Conservation (phyloP, 2,329 filamentous ascomycete genomes). For the Ceratocystis huliohia region DNA sequence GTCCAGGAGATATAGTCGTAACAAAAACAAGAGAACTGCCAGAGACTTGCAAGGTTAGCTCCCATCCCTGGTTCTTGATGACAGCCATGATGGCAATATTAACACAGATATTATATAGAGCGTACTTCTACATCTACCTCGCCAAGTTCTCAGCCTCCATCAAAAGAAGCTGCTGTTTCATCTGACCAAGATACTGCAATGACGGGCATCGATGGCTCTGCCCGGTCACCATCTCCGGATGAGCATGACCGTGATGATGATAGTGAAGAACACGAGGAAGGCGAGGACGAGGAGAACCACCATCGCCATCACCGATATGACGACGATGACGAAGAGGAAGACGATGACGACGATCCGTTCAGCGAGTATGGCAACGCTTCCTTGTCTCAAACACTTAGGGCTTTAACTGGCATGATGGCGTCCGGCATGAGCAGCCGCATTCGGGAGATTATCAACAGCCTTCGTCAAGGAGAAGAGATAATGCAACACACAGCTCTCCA, state of each 20-base stretch:
- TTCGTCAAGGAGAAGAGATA: conserved; percentile 77
- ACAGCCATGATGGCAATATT: neutral
- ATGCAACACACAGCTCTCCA: conserved; percentile 84
- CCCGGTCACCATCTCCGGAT: conserved; percentile 32
- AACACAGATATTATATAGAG: neutral
- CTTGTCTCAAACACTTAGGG: conserved; percentile 69
- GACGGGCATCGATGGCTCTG: conserved; percentile 52
- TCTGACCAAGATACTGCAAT: conserved; percentile 55
- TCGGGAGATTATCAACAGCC: conserved; percentile 59
- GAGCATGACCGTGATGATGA: conserved; percentile 25
- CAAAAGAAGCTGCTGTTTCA: conserved; percentile 42
- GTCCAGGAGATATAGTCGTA: conserved; percentile 22
- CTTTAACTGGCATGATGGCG: conserved; percentile 75
- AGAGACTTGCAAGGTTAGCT: conserved; percentile 14
- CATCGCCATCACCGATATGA: conserved; percentile 28
- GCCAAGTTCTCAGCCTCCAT: conserved; percentile 33
- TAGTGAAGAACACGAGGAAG: conserved; percentile 11
- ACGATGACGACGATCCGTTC: conserved; percentile 54
- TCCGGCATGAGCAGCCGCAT: conserved; percentile 69
- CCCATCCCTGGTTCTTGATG: neutral
- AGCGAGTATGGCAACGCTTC: conserved; percentile 45
- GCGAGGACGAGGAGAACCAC: conserved; percentile 20
- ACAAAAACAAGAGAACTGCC: conserved; percentile 20
- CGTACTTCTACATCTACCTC: conserved; percentile 21
- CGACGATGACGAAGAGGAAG: conserved; percentile 46